These are phyloP conservation scores for Neurospora africana DNA, from an alignment of 495 filamentous ascomycete species.

Conservation along the genomic window DNA sequence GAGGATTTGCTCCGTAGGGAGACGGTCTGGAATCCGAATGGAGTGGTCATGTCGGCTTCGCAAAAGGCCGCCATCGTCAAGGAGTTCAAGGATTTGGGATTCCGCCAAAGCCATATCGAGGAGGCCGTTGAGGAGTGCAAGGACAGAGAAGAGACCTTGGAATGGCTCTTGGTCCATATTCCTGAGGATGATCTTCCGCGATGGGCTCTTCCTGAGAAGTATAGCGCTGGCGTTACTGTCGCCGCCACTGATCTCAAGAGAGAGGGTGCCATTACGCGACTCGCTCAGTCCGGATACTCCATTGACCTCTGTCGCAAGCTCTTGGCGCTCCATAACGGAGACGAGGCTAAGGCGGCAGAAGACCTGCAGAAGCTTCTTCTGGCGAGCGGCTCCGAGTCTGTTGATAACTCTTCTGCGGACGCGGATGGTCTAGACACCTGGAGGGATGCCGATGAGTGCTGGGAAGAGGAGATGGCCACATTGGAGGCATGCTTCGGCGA, in stretches of 20 bases:
- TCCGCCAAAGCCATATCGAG: conserved; percentile 76
- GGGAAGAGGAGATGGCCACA: conserved; percentile 75
- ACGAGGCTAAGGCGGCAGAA: conserved; percentile 74
- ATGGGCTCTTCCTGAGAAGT: conserved; percentile 85
- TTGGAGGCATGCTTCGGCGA: conserved; percentile 72
- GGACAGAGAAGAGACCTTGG: conserved; percentile 81
- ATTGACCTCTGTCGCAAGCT: conserved; percentile 67
- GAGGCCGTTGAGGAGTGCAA: conserved; percentile 82
- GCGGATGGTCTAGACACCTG: conserved; percentile 27
- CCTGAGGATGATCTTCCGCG: conserved; percentile 88
- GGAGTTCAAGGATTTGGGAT: conserved; percentile 68
- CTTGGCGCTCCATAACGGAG: conserved; percentile 52
- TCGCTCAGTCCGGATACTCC: conserved; percentile 74
- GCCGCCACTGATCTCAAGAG: conserved; percentile 65
- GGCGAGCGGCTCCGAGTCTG: conserved; percentile 25
- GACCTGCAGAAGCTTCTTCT: conserved; percentile 61
- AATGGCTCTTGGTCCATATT: conserved; percentile 90
- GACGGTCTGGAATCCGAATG: conserved; percentile 77
- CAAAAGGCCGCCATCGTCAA: conserved; percentile 52
- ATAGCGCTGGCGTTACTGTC: conserved; percentile 77
- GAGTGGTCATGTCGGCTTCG: conserved; percentile 47
- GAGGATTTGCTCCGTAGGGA: conserved; percentile 68
- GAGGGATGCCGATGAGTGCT: conserved; percentile 45
- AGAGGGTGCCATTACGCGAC: conserved; percentile 71
- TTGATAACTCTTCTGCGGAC: not conserved